Evolutionary conservation across 75 land plant species (phyloP).

Genomic region (Picea glauca): DNA sequence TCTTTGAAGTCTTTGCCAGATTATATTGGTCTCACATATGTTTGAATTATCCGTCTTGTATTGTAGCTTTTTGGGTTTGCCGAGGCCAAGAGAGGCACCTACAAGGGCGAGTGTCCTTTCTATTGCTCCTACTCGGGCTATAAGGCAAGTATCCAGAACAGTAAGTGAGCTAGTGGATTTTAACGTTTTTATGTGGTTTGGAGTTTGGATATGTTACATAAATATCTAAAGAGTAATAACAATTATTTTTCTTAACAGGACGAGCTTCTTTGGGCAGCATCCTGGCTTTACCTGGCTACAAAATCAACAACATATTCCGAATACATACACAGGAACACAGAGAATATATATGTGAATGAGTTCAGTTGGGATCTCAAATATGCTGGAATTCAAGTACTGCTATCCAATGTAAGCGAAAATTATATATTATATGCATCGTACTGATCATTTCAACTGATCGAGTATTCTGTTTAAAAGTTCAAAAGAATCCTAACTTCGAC

Average conservation of each 20-base stretch:
- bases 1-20: not conserved
- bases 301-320: conserved; percentile 22
- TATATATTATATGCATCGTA: not conserved
- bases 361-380: conserved; percentile 80
- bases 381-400: conserved; percentile 65
- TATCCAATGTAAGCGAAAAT: conserved; percentile 30
- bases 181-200: too few relatives aligned
- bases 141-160: conserved; percentile 10
- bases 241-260: conserved; percentile 31
- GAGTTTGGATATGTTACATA: too few relatives aligned
- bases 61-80: conserved; percentile 37
- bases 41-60: not conserved
- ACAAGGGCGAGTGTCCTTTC: conserved; percentile 28
- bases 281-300: conserved; percentile 78
- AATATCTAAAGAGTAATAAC: too few relatives aligned
- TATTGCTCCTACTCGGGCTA: conserved; percentile 39
- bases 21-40: too few relatives aligned
- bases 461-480: not conserved
- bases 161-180: not conserved
- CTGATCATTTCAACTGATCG: not conserved
- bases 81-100: conserved; percentile 21
- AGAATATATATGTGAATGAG: conserved; percentile 37
- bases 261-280: conserved; percentile 85
- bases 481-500: not conserved
- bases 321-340: conserved; percentile 44